phyloP scores from a whole-genome alignment of 805 yeast species.

The Sugiyamaella floridensis region DNA sequence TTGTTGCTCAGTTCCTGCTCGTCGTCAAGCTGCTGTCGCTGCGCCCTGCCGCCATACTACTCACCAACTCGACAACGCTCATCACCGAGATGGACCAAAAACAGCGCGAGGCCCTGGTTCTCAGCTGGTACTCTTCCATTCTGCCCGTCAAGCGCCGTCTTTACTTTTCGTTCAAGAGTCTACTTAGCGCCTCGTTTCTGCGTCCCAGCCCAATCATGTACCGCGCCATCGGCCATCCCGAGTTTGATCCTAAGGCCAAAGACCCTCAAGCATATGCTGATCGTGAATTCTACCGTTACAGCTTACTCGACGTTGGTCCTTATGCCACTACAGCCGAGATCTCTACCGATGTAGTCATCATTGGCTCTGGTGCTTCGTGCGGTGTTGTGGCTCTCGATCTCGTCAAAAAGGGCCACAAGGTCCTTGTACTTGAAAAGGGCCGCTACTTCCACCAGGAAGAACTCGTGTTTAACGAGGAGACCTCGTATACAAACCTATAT shows the following conservation, averaged over 20 bases:
- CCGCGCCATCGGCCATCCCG: conserved; percentile 37
- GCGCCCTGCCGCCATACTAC: conserved; percentile 19
- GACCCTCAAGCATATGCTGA: conserved; percentile 28
- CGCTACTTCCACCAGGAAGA: conserved; percentile 35
- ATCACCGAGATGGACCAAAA: conserved; percentile 22
- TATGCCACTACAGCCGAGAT: conserved; percentile 12
- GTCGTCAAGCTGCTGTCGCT: conserved; percentile 18
- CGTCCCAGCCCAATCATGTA: conserved; percentile 31
- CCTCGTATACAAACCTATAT: conserved; percentile 34
- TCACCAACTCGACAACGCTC: conserved; percentile 20
- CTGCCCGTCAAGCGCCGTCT: conserved; percentile 33
- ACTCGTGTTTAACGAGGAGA: conserved; percentile 33
- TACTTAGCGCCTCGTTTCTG: conserved; percentile 28
- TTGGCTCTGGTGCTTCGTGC: conserved; percentile 50
- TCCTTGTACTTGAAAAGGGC: conserved; percentile 48
- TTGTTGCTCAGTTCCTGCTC: conserved; percentile 11
- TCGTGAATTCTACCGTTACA: conserved; percentile 29
- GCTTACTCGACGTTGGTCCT: conserved; percentile 23
- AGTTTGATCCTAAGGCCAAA: conserved; percentile 11
- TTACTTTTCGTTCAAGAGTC: conserved; percentile 27
- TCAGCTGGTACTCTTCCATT: conserved; percentile 39
- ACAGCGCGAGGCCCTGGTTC: conserved; percentile 33
- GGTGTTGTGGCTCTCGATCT: conserved; percentile 47
- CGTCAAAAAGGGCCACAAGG: conserved; percentile 37
- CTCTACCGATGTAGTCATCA: conserved; percentile 25